Percentiles rank a stretch among this genome's conserved stretches.
These are phyloP conservation scores for Nectriaceae sp. DNA, from an alignment of 2,329 filamentous ascomycete species.

Conservation along the genomic window DNA sequence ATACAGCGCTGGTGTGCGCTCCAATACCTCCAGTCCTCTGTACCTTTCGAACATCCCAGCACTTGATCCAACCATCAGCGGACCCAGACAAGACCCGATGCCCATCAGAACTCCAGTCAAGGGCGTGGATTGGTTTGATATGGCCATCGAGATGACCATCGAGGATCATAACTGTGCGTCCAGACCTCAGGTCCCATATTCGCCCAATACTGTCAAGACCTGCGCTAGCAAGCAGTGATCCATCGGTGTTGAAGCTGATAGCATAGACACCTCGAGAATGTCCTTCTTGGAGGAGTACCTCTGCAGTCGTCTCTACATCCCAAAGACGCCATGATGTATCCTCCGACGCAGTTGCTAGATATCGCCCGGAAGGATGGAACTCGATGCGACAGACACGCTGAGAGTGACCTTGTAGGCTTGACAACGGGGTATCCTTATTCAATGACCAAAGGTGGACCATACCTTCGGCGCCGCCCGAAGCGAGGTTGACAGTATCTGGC, in stretches of 20 bases:
- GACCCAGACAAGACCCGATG: constrained; percentile 92
- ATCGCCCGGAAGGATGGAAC: constrained; percentile 89
- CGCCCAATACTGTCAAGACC: constrained; percentile 92
- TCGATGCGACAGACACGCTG: constrained; percentile 89
- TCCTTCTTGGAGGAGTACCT: constrained; percentile 87
- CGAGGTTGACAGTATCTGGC: constrained; percentile 75
- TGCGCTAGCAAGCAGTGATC: constrained; percentile 87
- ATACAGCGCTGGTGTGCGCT: constrained; percentile 88
- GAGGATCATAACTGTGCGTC: constrained; percentile 92
- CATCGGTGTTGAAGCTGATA: constrained; percentile 87
- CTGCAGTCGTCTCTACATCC: constrained; percentile 84
- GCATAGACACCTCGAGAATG: constrained; percentile 93
- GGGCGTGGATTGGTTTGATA: constrained; percentile 88
- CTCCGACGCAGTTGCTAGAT: constrained; percentile 89
- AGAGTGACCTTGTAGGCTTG: constrained; percentile 80
- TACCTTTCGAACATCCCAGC: constrained; percentile 95
- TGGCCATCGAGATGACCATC: constrained; percentile 80
- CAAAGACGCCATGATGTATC: constrained; percentile 97
- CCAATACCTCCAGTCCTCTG: constrained; percentile 81
- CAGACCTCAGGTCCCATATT: constrained; percentile 92
- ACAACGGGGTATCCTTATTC: constrained; percentile 79
- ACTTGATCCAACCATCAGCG: constrained; percentile 94
- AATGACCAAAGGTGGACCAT: constrained; percentile 90
- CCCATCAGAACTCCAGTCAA: constrained; percentile 92
- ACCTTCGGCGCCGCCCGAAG: constrained; percentile 86